Percentiles rank a stretch among this genome's conserved stretches.
These are phyloP conservation scores for Smittium culicis DNA, from an alignment of 371 early-diverging fungal genomes.

Conservation along the genomic window DNA sequence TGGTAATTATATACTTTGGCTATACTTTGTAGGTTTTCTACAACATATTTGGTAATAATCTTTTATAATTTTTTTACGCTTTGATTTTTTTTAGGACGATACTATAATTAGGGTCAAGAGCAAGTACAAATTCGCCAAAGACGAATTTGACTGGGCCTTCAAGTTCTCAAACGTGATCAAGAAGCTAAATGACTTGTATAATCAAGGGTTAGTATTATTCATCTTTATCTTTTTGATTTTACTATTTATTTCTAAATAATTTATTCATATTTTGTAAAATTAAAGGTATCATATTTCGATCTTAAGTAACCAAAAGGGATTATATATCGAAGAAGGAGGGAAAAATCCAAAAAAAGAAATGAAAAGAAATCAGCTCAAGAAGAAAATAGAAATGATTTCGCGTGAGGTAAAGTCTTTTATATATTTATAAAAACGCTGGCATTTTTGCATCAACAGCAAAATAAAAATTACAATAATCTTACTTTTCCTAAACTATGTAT, in stretches of 20 bases:
- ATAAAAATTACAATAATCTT: conserved; percentile 18
- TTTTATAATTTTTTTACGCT: too few species aligned
- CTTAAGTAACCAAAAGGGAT: conserved; percentile 62
- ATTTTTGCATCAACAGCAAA: conserved; percentile 25
- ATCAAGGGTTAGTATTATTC: too few species aligned
- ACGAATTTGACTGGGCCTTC: conserved; percentile 61
- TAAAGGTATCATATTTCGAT: conserved; percentile 50
- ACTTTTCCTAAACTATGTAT: too few species aligned
- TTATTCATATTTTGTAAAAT: background rate
- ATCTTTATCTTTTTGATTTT: too few species aligned
- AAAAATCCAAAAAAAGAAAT: conserved; percentile 2
- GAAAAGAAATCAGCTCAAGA: background rate
- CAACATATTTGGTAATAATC: background rate
- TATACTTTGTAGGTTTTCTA: conserved; percentile 3
- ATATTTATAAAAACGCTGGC: conserved; percentile 23
- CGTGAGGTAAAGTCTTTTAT: conserved; percentile 27
- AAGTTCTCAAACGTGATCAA: conserved; percentile 35
- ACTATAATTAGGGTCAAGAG: conserved; percentile 53
- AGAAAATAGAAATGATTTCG: conserved; percentile 11
- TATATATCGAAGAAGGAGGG: conserved; percentile 17
- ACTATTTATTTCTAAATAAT: background rate
- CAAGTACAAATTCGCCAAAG: conserved; percentile 46
- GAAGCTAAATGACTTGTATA: conserved; percentile 34
- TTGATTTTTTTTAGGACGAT: conserved; percentile 40
- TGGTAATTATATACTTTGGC: conserved; percentile 8